phyloP scores from a whole-genome alignment of 176 grass and related monocot species.

The Oryza officinalis region DNA sequence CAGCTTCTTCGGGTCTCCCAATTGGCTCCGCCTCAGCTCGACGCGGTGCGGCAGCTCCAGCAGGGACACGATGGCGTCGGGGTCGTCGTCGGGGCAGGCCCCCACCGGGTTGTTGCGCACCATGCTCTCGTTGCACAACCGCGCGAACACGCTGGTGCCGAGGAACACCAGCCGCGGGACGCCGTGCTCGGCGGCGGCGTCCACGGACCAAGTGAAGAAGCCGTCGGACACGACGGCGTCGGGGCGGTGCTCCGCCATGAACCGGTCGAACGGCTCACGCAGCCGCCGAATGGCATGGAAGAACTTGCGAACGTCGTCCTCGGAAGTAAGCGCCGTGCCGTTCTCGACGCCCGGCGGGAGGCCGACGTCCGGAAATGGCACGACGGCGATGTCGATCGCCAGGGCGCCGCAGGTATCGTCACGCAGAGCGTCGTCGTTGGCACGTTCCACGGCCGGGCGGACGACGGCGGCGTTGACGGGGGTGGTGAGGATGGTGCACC shows the following conservation, averaged over 20 bases:
- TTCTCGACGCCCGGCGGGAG: constrained; percentile 27
- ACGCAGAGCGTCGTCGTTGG: too few species aligned
- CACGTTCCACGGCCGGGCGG: neutral
- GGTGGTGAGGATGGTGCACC: constrained; percentile 50
- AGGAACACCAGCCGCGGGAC: constrained; percentile 40
- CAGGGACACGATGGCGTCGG: neutral
- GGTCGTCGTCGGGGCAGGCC: neutral
- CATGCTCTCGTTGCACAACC: neutral
- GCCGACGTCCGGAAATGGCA: constrained; percentile 37
- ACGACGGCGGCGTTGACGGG: constrained; percentile 33
- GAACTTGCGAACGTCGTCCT: neutral
- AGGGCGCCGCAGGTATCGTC: neutral
- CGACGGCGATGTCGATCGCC: constrained; percentile 8
- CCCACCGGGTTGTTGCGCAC: neutral
- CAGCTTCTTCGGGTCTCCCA: neutral
- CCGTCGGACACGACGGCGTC: constrained; percentile 38
- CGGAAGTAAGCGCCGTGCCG: neutral
- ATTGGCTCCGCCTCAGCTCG: constrained; percentile 15
- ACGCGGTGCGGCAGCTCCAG: constrained; percentile 51
- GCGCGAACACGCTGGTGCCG: constrained; percentile 38
- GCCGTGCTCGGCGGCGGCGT: constrained; percentile 10
- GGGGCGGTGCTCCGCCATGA: constrained; percentile 9
- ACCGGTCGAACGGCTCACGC: constrained; percentile 28
- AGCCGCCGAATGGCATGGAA: constrained; percentile 15
- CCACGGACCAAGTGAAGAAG: constrained; percentile 38